Conservation (phyloP, 129 eudicot genomes). For the sunflower (Helianthus annuus) region DNA sequence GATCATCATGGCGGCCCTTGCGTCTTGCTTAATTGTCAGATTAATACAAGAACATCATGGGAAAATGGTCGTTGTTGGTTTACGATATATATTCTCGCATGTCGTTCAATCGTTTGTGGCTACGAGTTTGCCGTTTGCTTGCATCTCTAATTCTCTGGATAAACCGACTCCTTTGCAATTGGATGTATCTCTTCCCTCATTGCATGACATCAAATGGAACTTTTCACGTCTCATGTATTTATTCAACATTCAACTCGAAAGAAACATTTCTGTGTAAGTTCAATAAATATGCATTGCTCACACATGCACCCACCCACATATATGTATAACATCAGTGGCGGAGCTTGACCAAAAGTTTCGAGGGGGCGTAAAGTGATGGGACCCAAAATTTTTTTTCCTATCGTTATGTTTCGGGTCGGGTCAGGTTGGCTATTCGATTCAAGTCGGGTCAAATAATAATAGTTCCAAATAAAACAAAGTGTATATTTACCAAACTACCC, state of each 20-base stretch:
- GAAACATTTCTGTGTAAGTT: constrained; percentile 92
- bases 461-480: too few species aligned
- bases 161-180: constrained; percentile 81
- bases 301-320: background rate
- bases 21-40: constrained; percentile 48
- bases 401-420: too few species aligned
- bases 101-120: constrained; percentile 42
- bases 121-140: constrained; percentile 68
- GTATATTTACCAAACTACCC: too few species aligned
- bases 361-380: too few species aligned
- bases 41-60: constrained; percentile 36
- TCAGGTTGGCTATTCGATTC: too few species aligned
- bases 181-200: constrained; percentile 84
- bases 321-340: background rate
- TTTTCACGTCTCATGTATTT: constrained; percentile 68
- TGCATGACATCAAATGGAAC: constrained; percentile 77
- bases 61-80: constrained; percentile 24
- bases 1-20: constrained; percentile 45
- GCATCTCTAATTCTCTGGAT: constrained; percentile 66
- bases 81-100: constrained; percentile 32
- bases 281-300: background rate
- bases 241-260: constrained; percentile 91
- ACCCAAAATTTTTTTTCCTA: too few species aligned
- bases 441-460: too few species aligned
- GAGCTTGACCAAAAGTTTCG: too few species aligned